Percentiles rank a stretch among this genome's conserved stretches.
Conservation (phyloP, 139 green algal genomes). For the Volvox africanus region DNA sequence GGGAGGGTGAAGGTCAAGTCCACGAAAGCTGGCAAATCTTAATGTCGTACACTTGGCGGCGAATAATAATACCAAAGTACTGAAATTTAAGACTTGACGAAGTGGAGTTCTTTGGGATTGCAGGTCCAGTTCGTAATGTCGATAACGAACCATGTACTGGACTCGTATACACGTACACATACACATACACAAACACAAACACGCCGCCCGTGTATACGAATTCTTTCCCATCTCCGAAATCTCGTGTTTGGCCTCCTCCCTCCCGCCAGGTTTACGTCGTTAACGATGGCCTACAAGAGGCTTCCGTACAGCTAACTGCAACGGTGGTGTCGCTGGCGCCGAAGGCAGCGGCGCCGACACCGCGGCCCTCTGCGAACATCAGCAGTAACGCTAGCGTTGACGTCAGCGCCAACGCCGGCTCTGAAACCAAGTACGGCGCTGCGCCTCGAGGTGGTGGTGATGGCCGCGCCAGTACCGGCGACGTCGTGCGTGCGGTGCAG, state of each 20-base stretch:
- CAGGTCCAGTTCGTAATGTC: too few relatives aligned
- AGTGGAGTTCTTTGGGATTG: too few relatives aligned
- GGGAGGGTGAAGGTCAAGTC: too few relatives aligned
- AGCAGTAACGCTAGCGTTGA: neutral
- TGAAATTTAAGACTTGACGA: too few relatives aligned
- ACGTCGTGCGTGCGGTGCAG: neutral
- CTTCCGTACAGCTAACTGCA: neutral
- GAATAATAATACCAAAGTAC: too few relatives aligned
- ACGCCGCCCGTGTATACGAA: neutral
- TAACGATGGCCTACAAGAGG: neutral
- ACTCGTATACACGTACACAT: too few relatives aligned
- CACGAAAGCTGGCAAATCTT: too few relatives aligned
- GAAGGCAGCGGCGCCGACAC: too few relatives aligned
- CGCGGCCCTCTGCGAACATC: neutral
- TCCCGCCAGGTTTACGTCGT: neutral
- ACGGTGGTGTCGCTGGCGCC: neutral
- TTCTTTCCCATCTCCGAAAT: neutral
- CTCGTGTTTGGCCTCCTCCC: neutral
- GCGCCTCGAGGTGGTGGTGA: neutral
- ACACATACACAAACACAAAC: too few relatives aligned
- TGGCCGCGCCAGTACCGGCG: neutral
- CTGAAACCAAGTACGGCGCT: neutral
- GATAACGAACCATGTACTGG: too few relatives aligned
- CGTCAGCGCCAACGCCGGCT: neutral
- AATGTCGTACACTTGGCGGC: too few relatives aligned